Conservation (phyloP, 495 filamentous ascomycete species). For the Letharia lupina region DNA sequence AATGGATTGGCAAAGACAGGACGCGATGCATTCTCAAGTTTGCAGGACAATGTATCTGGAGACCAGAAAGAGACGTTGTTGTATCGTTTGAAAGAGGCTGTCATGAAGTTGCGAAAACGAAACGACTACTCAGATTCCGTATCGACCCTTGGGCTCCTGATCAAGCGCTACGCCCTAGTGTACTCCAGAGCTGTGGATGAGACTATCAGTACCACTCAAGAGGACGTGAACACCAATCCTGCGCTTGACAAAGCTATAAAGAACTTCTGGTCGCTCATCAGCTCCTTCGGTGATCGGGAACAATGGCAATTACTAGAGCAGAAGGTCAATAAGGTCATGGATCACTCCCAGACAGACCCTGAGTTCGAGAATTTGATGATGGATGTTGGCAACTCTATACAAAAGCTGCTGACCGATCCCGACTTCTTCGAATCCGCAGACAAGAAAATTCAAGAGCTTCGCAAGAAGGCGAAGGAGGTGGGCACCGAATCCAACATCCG, state of each 20-base stretch:
- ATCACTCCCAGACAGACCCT: slow-evolving; percentile 66
- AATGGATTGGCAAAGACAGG: slow-evolving; percentile 58
- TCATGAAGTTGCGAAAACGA: slow-evolving; percentile 65
- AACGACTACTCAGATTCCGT: slow-evolving; percentile 81
- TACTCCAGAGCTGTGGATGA: slow-evolving; percentile 66
- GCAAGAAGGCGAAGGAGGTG: slow-evolving; percentile 55
- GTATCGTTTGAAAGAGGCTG: slow-evolving; percentile 63
- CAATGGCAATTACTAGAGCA: slow-evolving; percentile 70
- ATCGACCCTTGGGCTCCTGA: slow-evolving; percentile 61
- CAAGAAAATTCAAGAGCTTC: slow-evolving; percentile 63
- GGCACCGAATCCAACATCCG: slow-evolving; percentile 57
- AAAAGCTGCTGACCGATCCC: slow-evolving; percentile 81
- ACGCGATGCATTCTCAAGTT: slow-evolving; percentile 54
- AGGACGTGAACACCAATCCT: slow-evolving; percentile 61
- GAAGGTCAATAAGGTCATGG: slow-evolving; percentile 57
- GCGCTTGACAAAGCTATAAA: slow-evolving; percentile 67
- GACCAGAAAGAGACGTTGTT: slow-evolving; percentile 65
- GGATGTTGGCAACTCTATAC: slow-evolving; percentile 60
- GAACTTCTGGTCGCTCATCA: slow-evolving; percentile 70
- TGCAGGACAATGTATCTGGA: slow-evolving; percentile 58
- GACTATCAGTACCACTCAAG: slow-evolving; percentile 51
- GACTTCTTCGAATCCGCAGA: slow-evolving; percentile 66
- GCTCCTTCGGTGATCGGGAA: slow-evolving; percentile 62
- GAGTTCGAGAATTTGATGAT: slow-evolving; percentile 72
- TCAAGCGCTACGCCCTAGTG: slow-evolving; percentile 67